Evolutionary conservation across 345 rosid species (phyloP).

Genomic region (Toxicodendron radicans): DNA sequence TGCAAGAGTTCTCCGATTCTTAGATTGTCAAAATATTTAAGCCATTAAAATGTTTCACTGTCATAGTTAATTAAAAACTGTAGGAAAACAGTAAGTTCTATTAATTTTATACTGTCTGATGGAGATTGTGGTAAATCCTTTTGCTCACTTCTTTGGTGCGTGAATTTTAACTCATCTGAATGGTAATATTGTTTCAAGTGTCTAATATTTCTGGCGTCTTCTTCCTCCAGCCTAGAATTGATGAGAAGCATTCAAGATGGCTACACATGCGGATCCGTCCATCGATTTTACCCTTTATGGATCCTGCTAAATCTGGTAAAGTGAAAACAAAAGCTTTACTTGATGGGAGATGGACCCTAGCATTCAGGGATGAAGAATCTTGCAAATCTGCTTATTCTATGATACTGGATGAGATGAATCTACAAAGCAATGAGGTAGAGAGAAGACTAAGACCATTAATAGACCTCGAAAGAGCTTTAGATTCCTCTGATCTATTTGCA

Average conservation of each 20-base stretch:
- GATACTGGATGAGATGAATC: constrained; percentile 59
- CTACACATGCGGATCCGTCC: constrained; percentile 91
- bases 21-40: too few species aligned
- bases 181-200: not conserved
- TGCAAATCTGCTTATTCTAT: constrained; percentile 73
- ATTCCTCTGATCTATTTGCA: constrained; percentile 26
- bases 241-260: constrained; percentile 83
- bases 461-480: constrained; percentile 47
- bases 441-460: constrained; percentile 69
- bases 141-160: not conserved
- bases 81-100: too few species aligned
- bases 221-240: constrained; percentile 67
- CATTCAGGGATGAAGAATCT: constrained; percentile 77
- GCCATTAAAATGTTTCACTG: too few species aligned
- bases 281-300: constrained; percentile 56
- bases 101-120: too few species aligned
- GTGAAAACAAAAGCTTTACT: constrained; percentile 63
- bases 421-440: constrained; percentile 70
- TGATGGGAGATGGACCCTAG: constrained; percentile 96
- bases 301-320: constrained; percentile 56
- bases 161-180: not conserved
- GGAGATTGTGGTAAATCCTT: not conserved
- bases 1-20: too few species aligned
- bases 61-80: too few species aligned
- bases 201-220: constrained; percentile 3